Evolutionary conservation across 768 basidiomycete species (phyloP), one percentile per base, ranked within the genome.

Genomic region (Tricholomella constricta): DNA sequence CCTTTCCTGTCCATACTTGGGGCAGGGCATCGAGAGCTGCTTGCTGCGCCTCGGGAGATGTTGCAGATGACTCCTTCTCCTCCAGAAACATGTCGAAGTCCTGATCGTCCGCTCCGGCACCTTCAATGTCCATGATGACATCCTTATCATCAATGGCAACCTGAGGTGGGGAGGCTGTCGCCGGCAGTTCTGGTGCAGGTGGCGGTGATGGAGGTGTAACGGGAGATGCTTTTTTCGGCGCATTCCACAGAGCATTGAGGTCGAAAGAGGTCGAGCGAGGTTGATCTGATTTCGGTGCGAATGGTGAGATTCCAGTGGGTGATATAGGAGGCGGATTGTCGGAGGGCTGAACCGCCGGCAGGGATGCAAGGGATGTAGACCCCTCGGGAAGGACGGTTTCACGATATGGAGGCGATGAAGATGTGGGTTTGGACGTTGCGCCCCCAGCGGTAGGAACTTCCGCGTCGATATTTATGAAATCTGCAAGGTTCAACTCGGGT

Each of bases 21-120:
- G 83, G 80, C 20, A 78, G 59, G n/a, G 72, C 74, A 50, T 86
- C 81, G 58, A 89, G 82, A 11, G 67, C 67, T 17, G 73, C 75
- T 54, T 80, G 77, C 40, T 77, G 73, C 17, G 69, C 74, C 48
- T 78, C 78, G 14, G 75, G 51, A 34, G 58, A 62, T 34, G 68
- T 59, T 3, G 61, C 68, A 14, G 60, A 74, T 25, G 76, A 68
- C 14, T 82, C 80, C 55, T 85, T 81, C 52, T 88, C 83, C 52
- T 84, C 81, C 34, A 94, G 70, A 62, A 92, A 86, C 84, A 92
- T 89, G 60, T 93, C 91, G 62, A 94, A 92, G 66, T 92, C 91
- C 56, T 84, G 81, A 68, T 92, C 91, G 48, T 85, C 83, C 9
- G 85, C 78, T 54, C 78, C 81, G 45, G 59, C 61, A 37, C 53